Base-by-base conservation (phyloP, 2,329 filamentous ascomycete genomes). In the Sporothrix mexicana region DNA sequence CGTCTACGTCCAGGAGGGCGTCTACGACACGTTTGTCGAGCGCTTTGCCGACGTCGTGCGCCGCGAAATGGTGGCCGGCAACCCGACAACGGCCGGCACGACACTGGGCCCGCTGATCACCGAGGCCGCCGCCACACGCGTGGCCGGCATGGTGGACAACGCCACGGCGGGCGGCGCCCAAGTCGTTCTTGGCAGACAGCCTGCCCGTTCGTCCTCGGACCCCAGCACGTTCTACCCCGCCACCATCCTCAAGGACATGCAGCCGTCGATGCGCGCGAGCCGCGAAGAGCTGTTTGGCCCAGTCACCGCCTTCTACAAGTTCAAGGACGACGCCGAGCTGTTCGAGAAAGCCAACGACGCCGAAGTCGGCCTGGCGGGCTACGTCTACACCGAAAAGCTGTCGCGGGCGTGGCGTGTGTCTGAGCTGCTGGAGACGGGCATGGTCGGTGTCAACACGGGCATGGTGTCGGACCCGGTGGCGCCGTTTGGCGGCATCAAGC, bases 211-310 rank as follows among this genome's bases (percentile, higher is more conserved):
- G 90, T 51, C 82, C 1, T 90, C 90, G 2, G 79, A 53, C 7
- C 51, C 51, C 9, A 9, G 84, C 6, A 92, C 92, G 80, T 93
- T 93, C 83, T 93, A 89, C 81, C 85, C 91, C 75, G 90, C 90
- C 0, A 93, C 92, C 0, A 88, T 94, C 41, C 85, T 94, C 73
- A 87, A 88, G 25, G 89, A 89, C 17, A 75, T 78, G 4, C 76
- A 77, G 9, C 72, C 75, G 0, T 75, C 79, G 12, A 77, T 78
- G 73, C 70, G 61, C 9, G 23, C 77, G 1, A 69, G 73, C 10
- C 15, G 53, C 3, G 77, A 77, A 3, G 78, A 78, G 64, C 73
- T 73, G 49, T 78, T 78, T 67, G 76, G 74, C 2, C 76, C 76
- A 1, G 59, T 77, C 2, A 68, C 75, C 8, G 67, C 73, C 6